These are phyloP conservation scores for Pseudozyma thailandica DNA, from an alignment of 1,284 basidiomycete genomes.

Conservation along the genomic window DNA sequence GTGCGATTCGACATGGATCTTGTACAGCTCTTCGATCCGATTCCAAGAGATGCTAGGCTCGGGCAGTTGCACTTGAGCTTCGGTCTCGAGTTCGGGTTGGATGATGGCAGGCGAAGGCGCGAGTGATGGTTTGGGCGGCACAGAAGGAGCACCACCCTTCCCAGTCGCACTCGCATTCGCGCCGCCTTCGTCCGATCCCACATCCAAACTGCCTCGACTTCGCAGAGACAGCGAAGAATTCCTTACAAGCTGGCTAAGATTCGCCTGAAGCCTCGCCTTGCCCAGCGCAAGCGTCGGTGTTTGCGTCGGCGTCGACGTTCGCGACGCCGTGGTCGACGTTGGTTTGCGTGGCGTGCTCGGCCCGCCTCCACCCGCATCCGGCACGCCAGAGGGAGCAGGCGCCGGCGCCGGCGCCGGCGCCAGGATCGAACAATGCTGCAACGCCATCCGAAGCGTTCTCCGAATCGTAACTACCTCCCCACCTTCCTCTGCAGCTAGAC, in stretches of 20 bases:
- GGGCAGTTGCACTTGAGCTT: neutral
- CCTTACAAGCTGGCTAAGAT: conserved; percentile 25
- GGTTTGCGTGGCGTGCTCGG: neutral
- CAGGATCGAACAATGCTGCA: conserved; percentile 25
- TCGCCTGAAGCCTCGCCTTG: conserved; percentile 27
- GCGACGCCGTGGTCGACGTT: conserved; percentile 7
- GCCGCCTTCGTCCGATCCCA: neutral
- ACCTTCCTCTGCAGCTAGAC: neutral
- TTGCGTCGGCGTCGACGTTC: conserved; percentile 12
- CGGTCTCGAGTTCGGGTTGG: neutral
- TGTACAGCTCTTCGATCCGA: conserved; percentile 1
- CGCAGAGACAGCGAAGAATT: conserved; percentile 16
- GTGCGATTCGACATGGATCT: conserved; percentile 6
- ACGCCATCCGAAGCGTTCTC: conserved; percentile 7
- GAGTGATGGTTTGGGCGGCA: conserved; percentile 11
- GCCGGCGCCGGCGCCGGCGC: neutral
- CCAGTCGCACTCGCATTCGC: neutral
- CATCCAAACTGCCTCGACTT: too few species aligned
- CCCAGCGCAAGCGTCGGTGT: neutral
- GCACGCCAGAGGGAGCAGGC: neutral
- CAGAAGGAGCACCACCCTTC: conserved; percentile 1
- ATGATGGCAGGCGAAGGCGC: too few species aligned
- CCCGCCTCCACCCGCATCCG: neutral
- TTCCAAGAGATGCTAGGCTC: neutral
- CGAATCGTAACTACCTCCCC: neutral